A percentile compares a stretch with the other conserved stretches of the same genome.
phyloP scores from a whole-genome alignment of 768 basidiomycete species.

The Tricholoma matsutake region DNA sequence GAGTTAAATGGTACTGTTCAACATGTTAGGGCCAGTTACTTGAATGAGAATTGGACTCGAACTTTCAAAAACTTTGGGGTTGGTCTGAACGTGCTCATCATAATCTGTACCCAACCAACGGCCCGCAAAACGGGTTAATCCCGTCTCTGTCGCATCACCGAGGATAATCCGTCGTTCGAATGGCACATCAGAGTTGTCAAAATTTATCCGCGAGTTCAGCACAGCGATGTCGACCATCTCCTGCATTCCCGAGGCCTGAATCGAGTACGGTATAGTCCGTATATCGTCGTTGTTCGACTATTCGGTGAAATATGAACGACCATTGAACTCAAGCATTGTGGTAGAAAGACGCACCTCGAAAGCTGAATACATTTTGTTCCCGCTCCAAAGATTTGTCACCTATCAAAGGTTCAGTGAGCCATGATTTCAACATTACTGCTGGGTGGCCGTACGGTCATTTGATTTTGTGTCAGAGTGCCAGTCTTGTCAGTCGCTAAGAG shows the following conservation, averaged over 20 bases:
- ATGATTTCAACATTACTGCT: neutral
- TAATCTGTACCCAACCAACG: constrained; percentile 49
- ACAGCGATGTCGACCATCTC: constrained; percentile 64
- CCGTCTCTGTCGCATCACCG: constrained; percentile 77
- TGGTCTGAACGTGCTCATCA: constrained; percentile 46
- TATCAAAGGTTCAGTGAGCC: constrained; percentile 13
- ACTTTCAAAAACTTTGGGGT: constrained; percentile 64
- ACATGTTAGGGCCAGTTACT: neutral
- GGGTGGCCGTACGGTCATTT: constrained; percentile 52
- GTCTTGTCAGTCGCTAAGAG: constrained; percentile 72
- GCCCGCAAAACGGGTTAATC: constrained; percentile 64
- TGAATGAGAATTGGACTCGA: neutral
- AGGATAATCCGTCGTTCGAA: constrained; percentile 61
- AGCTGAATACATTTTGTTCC: constrained; percentile 57
- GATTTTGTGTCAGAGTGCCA: constrained; percentile 66
- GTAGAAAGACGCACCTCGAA: constrained; percentile 45
- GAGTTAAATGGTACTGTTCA: constrained; percentile 64
- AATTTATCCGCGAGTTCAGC: constrained; percentile 68
- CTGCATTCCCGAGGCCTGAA: constrained; percentile 54
- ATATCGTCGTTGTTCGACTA: constrained; percentile 66
- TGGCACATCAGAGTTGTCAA: constrained; percentile 59
- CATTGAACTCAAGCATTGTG: neutral
- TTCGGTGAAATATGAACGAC: neutral
- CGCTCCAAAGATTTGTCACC: constrained; percentile 69
- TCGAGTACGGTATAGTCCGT: constrained; percentile 46